Evolutionary conservation across 495 filamentous ascomycete species (phyloP).

Genomic region (Aspergillus homomorphus): DNA sequence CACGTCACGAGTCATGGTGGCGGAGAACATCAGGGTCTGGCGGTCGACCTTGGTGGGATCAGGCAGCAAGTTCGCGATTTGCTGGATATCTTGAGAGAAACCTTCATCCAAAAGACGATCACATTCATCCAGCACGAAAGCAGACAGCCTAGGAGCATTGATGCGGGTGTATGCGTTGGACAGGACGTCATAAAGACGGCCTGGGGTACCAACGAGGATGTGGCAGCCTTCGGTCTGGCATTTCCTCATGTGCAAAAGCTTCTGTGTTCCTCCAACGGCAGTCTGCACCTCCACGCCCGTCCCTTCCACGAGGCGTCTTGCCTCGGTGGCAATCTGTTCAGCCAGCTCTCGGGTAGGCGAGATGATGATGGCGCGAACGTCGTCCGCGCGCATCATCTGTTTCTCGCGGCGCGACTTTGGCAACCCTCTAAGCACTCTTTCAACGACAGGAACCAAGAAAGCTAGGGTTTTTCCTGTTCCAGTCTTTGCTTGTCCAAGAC

Average conservation of each 20-base stretch:
- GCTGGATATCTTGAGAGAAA: constrained; percentile 72
- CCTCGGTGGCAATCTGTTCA: constrained; percentile 88
- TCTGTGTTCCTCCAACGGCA: constrained; percentile 86
- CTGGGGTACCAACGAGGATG: constrained; percentile 85
- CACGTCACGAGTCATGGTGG: constrained; percentile 83
- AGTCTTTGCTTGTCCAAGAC: constrained; percentile 84
- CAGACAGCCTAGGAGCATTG: constrained; percentile 66
- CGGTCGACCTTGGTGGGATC: constrained; percentile 56
- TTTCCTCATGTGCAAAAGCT: constrained; percentile 54
- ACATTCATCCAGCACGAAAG: constrained; percentile 91
- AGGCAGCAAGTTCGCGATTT: constrained; percentile 68
- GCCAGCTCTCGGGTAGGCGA: constrained; percentile 95
- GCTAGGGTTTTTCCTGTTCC: constrained; percentile 87
- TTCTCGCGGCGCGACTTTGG: neutral
- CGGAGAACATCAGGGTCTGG: constrained; percentile 92
- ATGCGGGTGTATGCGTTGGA: constrained; percentile 64
- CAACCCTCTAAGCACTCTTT: constrained; percentile 66
- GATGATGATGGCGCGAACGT: constrained; percentile 86
- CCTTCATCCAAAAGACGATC: constrained; percentile 89
- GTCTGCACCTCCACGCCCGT: constrained; percentile 76
- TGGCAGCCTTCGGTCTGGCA: constrained; percentile 79
- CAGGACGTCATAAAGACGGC: constrained; percentile 81
- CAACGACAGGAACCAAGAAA: constrained; percentile 73
- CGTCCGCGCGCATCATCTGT: constrained; percentile 39
- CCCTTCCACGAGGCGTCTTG: constrained; percentile 59